Base-by-base conservation (phyloP, 495 filamentous ascomycete species). In the Coniosporium apollinis region DNA sequence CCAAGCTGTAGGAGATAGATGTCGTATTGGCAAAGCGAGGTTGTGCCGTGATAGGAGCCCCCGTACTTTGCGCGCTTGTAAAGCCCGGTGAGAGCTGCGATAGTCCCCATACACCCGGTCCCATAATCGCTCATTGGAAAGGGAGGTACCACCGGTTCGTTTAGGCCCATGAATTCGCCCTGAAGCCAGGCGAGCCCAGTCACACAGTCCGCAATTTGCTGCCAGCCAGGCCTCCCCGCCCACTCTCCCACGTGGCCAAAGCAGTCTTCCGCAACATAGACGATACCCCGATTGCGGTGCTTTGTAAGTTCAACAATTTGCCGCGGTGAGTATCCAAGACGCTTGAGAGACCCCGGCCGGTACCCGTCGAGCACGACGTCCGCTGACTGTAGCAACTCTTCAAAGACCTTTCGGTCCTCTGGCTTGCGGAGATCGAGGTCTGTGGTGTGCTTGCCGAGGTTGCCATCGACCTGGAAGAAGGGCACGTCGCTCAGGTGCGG, bases 61-160 rank as follows among this genome's bases (percentile, higher is more conserved):
- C 58, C 60, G 8, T 49, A 21, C 30, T 49, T 42, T 6, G 41
- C 60, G 21, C 60, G 51, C 19, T 43, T 34, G 21, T 56, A 48
- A 16, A 60, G 24, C 3, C 53, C 60, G 14, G 51, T 37, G 5
- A 64, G 28, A 5, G 56, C 44, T 6, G 48, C 58, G 20, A 46
- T 51, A 1, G 41, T 36, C 1, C 57, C 57, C 42, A 52, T 56
- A 28, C 46, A 49, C 1, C 56, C 79, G 2, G 79, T 82, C 19
- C 79, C 74, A 52, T 87, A 84, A 56, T 84, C 80, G 24, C 73
- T 80, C 60, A 81, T 83, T 16, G 79, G 81, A 54, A 83, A 84
- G 0, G 78, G 78, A 31, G 79, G 80, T 0, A 83, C 70, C n/a
- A 82, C 68, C 3, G 79, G 79, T 42, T 73, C 71, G 8, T 65